Percentiles rank a stretch among this genome's conserved stretches.
phyloP scores from a whole-genome alignment of 2,329 filamentous ascomycete species.

The Alternaria triticimaculans region DNA sequence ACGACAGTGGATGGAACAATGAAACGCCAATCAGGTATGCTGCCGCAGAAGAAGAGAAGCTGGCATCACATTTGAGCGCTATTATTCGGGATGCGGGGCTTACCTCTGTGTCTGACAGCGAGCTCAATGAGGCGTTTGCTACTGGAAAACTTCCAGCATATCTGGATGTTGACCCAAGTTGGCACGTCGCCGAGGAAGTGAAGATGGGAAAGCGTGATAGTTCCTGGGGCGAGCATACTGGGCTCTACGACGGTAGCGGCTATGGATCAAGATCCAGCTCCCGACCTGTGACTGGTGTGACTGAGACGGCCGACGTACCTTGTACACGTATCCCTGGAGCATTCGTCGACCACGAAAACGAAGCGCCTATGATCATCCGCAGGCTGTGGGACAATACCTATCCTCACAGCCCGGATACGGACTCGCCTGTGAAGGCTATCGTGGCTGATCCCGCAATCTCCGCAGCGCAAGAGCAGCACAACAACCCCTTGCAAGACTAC shows the following conservation, averaged over 20 bases:
- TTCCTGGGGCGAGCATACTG: slow-evolving; percentile 4
- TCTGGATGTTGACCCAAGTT: slow-evolving; percentile 2
- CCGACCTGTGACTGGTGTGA: neutral
- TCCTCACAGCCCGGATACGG: neutral
- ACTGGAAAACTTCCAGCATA: slow-evolving; percentile 1
- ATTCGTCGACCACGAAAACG: neutral
- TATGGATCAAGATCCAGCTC: slow-evolving; percentile 25
- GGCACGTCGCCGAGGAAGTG: neutral
- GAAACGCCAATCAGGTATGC: neutral
- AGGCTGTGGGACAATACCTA: neutral
- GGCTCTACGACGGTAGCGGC: slow-evolving; percentile 35
- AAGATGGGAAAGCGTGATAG: slow-evolving; percentile 1
- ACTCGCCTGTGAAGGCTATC: neutral
- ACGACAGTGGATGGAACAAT: neutral
- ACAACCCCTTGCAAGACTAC: neutral
- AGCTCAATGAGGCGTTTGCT: slow-evolving; percentile 5
- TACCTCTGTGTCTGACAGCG: neutral
- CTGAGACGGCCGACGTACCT: neutral
- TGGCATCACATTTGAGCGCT: neutral
- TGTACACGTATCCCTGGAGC: neutral
- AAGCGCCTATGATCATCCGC: neutral
- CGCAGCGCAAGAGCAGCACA: neutral
- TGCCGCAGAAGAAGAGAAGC: neutral
- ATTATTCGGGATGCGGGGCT: neutral
- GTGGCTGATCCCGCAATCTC: neutral